Evolutionary conservation across 805 yeast genomes (phyloP).

Genomic region (Scheffersomyces amazonensis): DNA sequence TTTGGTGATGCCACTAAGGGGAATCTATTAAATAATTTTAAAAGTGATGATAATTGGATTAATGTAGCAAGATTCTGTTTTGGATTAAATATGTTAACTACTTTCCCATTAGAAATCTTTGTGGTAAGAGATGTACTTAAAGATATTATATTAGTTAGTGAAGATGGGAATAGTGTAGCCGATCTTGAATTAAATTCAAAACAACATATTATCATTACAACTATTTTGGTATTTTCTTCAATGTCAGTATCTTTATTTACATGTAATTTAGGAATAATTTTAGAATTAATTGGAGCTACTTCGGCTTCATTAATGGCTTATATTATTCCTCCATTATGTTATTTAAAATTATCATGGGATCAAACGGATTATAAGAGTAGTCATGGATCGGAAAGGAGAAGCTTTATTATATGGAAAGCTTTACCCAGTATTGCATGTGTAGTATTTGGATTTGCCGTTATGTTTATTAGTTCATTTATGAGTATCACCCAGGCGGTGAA

Average conservation of each 20-base stretch:
- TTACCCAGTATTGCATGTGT: constrained; percentile 61
- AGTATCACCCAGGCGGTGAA: constrained; percentile 51
- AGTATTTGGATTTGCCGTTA: constrained; percentile 69
- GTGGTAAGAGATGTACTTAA: constrained; percentile 86
- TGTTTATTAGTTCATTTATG: constrained; percentile 78
- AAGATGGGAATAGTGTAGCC: constrained; percentile 25
- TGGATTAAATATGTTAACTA: constrained; percentile 89
- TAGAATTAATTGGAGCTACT: constrained; percentile 89
- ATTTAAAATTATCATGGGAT: constrained; percentile 56
- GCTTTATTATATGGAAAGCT: constrained; percentile 38
- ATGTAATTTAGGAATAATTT: constrained; percentile 83
- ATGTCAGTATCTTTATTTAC: constrained; percentile 77
- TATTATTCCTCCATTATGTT: constrained; percentile 85
- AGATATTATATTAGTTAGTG: constrained; percentile 47
- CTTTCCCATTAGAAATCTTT: constrained; percentile 86
- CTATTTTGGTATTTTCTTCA: constrained; percentile 60
- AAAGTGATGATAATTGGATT: constrained; percentile 66
- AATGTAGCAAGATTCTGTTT: constrained; percentile 89
- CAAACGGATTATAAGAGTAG: constrained; percentile 31
- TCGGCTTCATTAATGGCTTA: constrained; percentile 93
- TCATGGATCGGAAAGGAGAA: constrained; percentile 16
- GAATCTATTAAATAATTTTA: constrained; percentile 84
- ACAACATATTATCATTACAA: constrained; percentile 64
- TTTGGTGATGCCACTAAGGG: constrained; percentile 83
- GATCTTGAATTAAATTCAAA: constrained; percentile 40